Evolutionary conservation across 495 filamentous ascomycete species (phyloP).

Genomic region (Ascobolus immersus): DNA sequence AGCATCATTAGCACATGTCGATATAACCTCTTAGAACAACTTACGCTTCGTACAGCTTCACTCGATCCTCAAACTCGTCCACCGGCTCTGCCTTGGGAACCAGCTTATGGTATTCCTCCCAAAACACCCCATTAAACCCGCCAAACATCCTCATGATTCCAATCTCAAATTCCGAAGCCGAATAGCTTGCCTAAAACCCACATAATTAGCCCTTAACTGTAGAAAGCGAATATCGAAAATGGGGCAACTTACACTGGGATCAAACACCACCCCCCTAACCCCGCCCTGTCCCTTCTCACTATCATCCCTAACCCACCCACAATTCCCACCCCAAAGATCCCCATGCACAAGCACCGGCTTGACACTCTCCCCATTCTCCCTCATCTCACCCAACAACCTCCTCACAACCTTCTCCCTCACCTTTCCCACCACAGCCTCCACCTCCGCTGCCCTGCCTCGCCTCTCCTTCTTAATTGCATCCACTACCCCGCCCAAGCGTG

Average conservation of each 20-base stretch:
- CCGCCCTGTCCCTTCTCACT: constrained; percentile 22
- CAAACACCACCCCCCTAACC: constrained; percentile 58
- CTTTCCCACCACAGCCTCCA: constrained; percentile 30
- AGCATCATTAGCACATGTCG: constrained; percentile 3
- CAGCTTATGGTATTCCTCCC: constrained; percentile 46
- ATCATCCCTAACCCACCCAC: constrained; percentile 36
- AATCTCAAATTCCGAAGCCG: constrained; percentile 69
- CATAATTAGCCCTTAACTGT: not conserved
- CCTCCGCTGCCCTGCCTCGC: constrained; percentile 17
- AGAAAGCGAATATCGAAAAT: not conserved
- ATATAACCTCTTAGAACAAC: constrained; percentile 15
- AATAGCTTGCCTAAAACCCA: constrained; percentile 36
- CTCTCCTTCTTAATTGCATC: constrained; percentile 30
- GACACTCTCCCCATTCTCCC: no score
- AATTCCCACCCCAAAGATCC: constrained; percentile 79
- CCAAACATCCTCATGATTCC: constrained; percentile 96
- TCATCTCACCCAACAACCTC: constrained; percentile 40
- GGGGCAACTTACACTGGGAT: constrained; percentile 23
- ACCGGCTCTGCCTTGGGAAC: constrained; percentile 58
- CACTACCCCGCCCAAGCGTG: constrained; percentile 40
- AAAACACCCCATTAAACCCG: constrained; percentile 48
- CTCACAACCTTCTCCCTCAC: constrained; percentile 44
- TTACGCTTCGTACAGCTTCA: constrained; percentile 57
- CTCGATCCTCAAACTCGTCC: constrained; percentile 60
- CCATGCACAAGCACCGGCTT: constrained; percentile 64